Conservation (phyloP, 441 rosid genomes). For the Mallotus repandus region DNA sequence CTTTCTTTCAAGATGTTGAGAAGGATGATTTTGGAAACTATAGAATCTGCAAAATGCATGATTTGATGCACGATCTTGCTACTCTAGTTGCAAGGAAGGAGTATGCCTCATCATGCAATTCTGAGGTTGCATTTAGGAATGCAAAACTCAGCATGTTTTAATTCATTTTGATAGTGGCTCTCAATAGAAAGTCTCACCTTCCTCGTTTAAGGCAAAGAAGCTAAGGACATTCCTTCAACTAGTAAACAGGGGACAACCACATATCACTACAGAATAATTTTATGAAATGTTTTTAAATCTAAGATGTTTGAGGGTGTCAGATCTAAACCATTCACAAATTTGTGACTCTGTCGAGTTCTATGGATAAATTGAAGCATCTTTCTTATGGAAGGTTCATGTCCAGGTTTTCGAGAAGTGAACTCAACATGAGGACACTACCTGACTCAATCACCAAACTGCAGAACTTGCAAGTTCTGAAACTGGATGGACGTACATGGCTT, state of each 20-base stretch:
- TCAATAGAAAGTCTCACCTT: no score
- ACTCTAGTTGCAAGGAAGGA: no score
- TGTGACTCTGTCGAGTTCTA: neutral
- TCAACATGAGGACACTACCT: neutral
- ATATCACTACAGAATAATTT: neutral
- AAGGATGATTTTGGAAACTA: no score
- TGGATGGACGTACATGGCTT: neutral
- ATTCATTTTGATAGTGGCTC: neutral
- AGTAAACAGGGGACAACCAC: rapidly evolving
- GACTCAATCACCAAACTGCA: neutral
- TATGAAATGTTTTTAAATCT: neutral
- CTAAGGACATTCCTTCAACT: neutral
- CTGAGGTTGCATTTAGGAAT: neutral
- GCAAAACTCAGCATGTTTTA: neutral
- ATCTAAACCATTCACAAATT: neutral
- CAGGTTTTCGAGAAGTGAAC: no score
- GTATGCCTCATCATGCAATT: neutral
- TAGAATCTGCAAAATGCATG: no score
- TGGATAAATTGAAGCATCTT: conserved; percentile 11
- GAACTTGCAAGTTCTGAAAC: conserved; percentile 13
- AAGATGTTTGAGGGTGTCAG: conserved; percentile 15
- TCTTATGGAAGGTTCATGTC: no score
- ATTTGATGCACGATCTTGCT: no score
- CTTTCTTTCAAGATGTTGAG: no score
- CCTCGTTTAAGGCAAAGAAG: neutral